Evolutionary conservation across 2,329 filamentous ascomycete species (phyloP), one percentile per base, ranked within the genome.

Genomic region (Fusarium mundagurra): DNA sequence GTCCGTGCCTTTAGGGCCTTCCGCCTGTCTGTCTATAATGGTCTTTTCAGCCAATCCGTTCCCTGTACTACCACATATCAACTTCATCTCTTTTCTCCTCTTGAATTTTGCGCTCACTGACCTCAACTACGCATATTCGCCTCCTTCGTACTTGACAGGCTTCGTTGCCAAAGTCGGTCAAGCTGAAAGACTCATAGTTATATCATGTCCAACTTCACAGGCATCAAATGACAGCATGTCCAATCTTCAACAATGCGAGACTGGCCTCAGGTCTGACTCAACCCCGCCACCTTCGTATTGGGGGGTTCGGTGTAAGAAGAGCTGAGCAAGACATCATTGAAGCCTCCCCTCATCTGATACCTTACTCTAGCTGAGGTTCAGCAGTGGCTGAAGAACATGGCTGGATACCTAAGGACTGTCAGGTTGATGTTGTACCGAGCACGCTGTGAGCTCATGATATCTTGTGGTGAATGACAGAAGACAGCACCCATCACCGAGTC

Each of bases 401-500:
- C 18, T 51, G 45, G 29, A 31, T n/a, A n/a, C n/a, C n/a, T n/a
- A 24, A 50, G 36, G 31, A 48, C 29, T 55, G 29, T 24, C 41
- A 16, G 34, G 44, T 33, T 47, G 22, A 39, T 33, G 44, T 27
- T 70, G 31, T 36, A 57, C 47, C 33, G 43, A 60, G 27, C 51
- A 72, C 47, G 50, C 47, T 55, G 53, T 48, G 29, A 63, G 54
- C 48, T 57, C 61, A 63, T 41, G 36, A 62, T 61, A 53, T 24
- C 62, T 63, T 24, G 38, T 67, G 29, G 53, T 61, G 45, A 63
- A 54, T 48, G 54, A 65, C 48, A 68, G 50, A 66, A 45, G 43
- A 68, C 62, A 69, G 63, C 54, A 70, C 36, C 63, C 62, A 78
- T 71, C 58, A 76, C 70, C 64, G 65, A 68, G 71, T 68, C 74